phyloP scores from a whole-genome alignment of 2,329 filamentous ascomycete genomes.

The Nemania diffusa region DNA sequence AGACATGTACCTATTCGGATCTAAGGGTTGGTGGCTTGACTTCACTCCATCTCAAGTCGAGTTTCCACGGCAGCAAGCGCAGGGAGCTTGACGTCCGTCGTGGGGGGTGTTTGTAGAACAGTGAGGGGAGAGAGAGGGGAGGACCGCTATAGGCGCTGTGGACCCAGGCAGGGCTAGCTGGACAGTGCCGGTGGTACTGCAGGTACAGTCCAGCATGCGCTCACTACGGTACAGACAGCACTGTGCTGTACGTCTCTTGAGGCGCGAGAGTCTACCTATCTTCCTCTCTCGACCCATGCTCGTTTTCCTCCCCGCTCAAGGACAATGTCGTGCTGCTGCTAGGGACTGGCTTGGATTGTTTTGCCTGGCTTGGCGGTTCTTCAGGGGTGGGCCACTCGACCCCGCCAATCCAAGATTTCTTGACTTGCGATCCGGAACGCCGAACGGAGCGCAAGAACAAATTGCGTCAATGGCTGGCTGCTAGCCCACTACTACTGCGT shows the following conservation, averaged over 20 bases:
- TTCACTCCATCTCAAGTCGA: not conserved
- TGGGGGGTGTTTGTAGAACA: not conserved
- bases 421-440: conserved; percentile 19
- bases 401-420: conserved; percentile 38
- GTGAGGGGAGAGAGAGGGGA: not conserved
- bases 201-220: not conserved
- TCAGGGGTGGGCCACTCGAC: conserved; percentile 38
- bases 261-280: no score
- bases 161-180: not conserved
- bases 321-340: conserved; percentile 29
- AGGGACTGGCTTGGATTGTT: not conserved
- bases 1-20: not conserved
- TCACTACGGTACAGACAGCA: not conserved
- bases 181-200: not conserved
- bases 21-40: not conserved
- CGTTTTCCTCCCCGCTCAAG: conserved; percentile 17
- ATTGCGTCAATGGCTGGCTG: conserved; percentile 35
- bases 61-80: not conserved
- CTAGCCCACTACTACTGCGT: not conserved
- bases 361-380: conserved; percentile 13
- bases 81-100: not conserved
- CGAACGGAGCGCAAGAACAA: conserved; percentile 16
- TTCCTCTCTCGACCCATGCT: not conserved
- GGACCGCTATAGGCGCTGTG: conserved; percentile 3
- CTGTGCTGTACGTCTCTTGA: conserved; percentile 13